A percentile compares a stretch with the other conserved stretches of the same genome.
Conservation (phyloP, 169 alveolate genomes). For the Plasmodium knowlesi region DNA sequence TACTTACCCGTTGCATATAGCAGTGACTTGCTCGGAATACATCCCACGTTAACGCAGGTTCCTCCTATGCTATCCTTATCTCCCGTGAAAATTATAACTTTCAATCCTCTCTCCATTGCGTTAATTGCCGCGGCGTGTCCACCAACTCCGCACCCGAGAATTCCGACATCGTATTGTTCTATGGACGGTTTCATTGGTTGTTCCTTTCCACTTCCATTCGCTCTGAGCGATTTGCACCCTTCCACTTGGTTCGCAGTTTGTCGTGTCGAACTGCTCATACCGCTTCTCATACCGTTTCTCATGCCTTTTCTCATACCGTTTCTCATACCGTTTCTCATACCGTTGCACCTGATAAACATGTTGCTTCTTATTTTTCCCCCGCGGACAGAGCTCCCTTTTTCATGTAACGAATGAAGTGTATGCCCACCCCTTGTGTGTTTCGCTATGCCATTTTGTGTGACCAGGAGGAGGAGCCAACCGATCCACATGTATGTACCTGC, state of each 20-base stretch:
- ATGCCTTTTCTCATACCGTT: no score
- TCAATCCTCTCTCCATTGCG: constrained; percentile 76
- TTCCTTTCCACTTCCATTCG: not conserved
- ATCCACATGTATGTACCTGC: not conserved
- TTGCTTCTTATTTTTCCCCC: not conserved
- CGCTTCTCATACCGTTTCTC: not conserved
- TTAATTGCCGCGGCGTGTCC: constrained; percentile 81
- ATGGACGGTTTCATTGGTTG: not conserved
- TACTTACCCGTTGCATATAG: constrained; percentile 76
- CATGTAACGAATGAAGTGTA: not conserved
- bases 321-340: no score
- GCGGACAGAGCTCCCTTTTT: not conserved
- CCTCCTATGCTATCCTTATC: constrained; percentile 77
- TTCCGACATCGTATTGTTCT: constrained; percentile 74
- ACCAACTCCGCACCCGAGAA: constrained; percentile 82
- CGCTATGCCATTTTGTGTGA: not conserved
- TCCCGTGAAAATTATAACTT: constrained; percentile 74
- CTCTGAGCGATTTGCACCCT: not conserved
- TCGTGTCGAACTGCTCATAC: not conserved
- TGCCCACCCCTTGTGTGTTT: not conserved
- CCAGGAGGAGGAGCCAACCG: not conserved
- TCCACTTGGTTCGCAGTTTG: not conserved
- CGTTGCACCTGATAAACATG: not conserved
- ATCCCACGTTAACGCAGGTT: constrained; percentile 80
- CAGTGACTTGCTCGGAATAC: constrained; percentile 80